phyloP scores from a whole-genome alignment of 129 eudicot species.

The Arctium lappa region DNA sequence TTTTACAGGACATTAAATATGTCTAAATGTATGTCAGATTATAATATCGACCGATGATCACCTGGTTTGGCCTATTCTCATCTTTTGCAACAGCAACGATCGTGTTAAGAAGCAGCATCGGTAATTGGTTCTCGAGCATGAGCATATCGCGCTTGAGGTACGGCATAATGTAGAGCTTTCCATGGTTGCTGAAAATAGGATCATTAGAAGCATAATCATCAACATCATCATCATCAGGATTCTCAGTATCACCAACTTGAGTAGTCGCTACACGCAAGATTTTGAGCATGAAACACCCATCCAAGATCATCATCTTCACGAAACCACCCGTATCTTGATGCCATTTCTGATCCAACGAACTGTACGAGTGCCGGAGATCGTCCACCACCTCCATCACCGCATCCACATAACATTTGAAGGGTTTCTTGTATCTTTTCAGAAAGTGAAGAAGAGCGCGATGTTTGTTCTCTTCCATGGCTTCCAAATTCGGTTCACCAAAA shows the following conservation, averaged over 20 bases:
- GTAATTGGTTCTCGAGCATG: constrained; percentile 70
- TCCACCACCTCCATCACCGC: constrained; percentile 28
- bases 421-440: constrained; percentile 46
- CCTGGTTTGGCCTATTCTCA: constrained; percentile 11
- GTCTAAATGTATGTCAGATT: too few relatives aligned
- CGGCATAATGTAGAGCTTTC: constrained; percentile 49
- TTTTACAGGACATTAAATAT: too few relatives aligned
- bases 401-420: constrained; percentile 26
- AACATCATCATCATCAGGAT: neutral
- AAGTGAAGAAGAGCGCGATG: constrained; percentile 56
- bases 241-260: neutral
- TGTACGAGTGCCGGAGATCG: constrained; percentile 45
- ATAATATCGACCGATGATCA: neutral
- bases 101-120: constrained; percentile 48
- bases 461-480: constrained; percentile 59
- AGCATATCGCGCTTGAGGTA: constrained; percentile 69
- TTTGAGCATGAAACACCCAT: constrained; percentile 64
- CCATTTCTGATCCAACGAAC: constrained; percentile 36
- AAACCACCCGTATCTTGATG: constrained; percentile 27
- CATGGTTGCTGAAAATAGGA: constrained; percentile 62
- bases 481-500: constrained; percentile 29
- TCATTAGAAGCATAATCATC: constrained; percentile 62
- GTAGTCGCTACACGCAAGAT: constrained; percentile 37
- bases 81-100: constrained; percentile 38
- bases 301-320: constrained; percentile 47